Conservation (phyloP, 164 flowering plant genomes). For the Chimonanthus praecox region DNA sequence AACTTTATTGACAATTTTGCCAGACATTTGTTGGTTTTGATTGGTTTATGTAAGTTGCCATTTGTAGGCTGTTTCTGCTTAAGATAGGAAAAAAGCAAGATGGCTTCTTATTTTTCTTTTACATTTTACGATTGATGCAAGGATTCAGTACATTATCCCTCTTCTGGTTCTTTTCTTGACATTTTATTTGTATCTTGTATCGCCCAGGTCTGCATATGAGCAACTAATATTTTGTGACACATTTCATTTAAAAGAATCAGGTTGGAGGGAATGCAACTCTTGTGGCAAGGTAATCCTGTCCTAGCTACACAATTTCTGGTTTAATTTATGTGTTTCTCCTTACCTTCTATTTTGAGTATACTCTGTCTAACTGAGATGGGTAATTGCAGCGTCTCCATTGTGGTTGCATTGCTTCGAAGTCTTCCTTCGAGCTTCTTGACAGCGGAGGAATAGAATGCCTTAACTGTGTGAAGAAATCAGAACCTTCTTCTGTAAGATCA, state of each 20-base stretch:
- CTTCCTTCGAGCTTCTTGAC: constrained; percentile 59
- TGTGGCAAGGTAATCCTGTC: constrained; percentile 65
- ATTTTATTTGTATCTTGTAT: not conserved
- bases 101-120: too few species aligned
- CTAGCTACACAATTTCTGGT: not conserved
- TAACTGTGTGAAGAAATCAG: constrained; percentile 44
- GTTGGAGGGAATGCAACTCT: constrained; percentile 86
- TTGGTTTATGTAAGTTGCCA: too few species aligned
- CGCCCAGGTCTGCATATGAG: constrained; percentile 63
- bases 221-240: constrained; percentile 65
- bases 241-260: constrained; percentile 72
- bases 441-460: constrained; percentile 67
- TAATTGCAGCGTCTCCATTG: constrained; percentile 78
- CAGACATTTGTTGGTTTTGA: too few species aligned
- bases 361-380: constrained; percentile 9
- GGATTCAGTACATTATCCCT: not conserved
- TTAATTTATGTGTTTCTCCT: not conserved
- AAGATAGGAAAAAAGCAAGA: too few species aligned
- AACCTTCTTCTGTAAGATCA: constrained; percentile 45
- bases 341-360: not conserved
- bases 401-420: constrained; percentile 79
- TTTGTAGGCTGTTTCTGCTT: too few species aligned
- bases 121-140: too few species aligned
- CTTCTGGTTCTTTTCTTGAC: not conserved
- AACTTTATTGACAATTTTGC: too few species aligned